A percentile compares a stretch with the other conserved stretches of the same genome.
These are phyloP conservation scores for Stentor coeruleus DNA, from an alignment of 73 alveolate genomes.

Conservation along the genomic window DNA sequence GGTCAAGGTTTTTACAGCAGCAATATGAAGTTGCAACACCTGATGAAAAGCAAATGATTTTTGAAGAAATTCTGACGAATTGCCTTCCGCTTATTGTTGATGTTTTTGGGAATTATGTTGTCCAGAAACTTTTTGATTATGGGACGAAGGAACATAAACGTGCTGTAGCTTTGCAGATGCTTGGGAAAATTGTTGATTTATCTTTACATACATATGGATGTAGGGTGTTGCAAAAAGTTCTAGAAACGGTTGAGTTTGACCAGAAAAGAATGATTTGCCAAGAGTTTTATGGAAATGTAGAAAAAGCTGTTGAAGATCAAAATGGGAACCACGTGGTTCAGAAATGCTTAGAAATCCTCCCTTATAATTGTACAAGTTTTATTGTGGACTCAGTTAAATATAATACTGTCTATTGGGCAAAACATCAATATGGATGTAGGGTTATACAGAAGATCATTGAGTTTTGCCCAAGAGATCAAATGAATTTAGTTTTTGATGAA, in stretches of 20 bases:
- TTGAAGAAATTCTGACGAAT: slow-evolving; percentile 51
- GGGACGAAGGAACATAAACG: slow-evolving; percentile 19
- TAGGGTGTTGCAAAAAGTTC: slow-evolving; percentile 15
- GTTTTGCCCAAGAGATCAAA: slow-evolving; percentile 37
- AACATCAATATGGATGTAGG: slow-evolving; percentile 64
- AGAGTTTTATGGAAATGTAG: slow-evolving; percentile 46
- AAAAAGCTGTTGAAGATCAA: slow-evolving; percentile 2
- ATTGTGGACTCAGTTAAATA: slow-evolving; percentile 35
- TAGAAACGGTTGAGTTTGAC: slow-evolving; percentile 42
- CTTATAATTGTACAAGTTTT: background rate
- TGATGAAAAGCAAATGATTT: slow-evolving; percentile 47
- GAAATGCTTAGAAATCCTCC: slow-evolving; percentile 41
- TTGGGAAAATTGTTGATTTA: background rate
- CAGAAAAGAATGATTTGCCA: slow-evolving; percentile 36
- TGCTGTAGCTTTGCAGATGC: background rate
- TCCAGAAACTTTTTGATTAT: slow-evolving; percentile 26
- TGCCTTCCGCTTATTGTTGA: slow-evolving; percentile 21
- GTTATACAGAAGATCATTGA: slow-evolving; percentile 54
- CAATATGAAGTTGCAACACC: slow-evolving; percentile 47
- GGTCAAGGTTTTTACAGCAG: slow-evolving; percentile 54
- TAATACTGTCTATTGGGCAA: slow-evolving; percentile 22
- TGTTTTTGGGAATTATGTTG: slow-evolving; percentile 25
- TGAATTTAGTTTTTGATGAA: background rate
- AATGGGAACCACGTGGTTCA: slow-evolving; percentile 26
- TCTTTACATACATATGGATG: slow-evolving; percentile 22